Evolutionary conservation across 169 alveolate genomes (phyloP), one percentile per base, ranked within the genome.

Genomic region (Plasmodium sp.): DNA sequence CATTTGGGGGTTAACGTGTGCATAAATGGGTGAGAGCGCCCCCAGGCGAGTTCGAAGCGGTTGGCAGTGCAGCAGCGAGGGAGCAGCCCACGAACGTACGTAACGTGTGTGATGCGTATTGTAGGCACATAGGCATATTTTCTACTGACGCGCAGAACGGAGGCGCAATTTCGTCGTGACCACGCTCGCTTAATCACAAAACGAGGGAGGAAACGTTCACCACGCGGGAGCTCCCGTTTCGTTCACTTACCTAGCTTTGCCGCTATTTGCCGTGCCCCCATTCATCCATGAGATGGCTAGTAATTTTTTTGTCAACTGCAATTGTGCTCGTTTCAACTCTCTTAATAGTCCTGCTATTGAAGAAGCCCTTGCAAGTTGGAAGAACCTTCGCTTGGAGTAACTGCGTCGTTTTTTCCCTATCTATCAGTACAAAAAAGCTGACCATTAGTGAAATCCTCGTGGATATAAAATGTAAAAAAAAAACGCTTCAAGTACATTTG

Each of bases 301-400:
- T 18, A 81, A 81, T 81, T 81, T 81, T 81, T 71, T 18, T 84
- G 48, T 41, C 48, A 39, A 39, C 18, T 67, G 27, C 51, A 36
- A 39, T 84, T 84, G 77, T 67, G 77, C 51, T 84, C 75, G 73
- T 84, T 71, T 84, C 12, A 14, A 33, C 62, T 43, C 31, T 72
- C 48, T 12, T 43, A 27, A 36, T 7, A 56, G 12, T 27, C 39
- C 43, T 45, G 33, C 51, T 84, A 72, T 72, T 18, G 10, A 84
- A 54, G 74, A 71, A 51, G 27, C 71, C 90, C 43, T 56, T 82
- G 39, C 41, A 18, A 14, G 41, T 82, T 51, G 80, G 72, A 82
- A 58, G 81, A 82, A 82, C 39, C 36, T 82, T 82, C 72, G n/a
- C 56, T 82, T 33, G 54, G 80, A 10, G 18, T 16, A 82, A 43